phyloP scores from a whole-genome alignment of 345 rosid genomes.

The Syzygium jambos region DNA sequence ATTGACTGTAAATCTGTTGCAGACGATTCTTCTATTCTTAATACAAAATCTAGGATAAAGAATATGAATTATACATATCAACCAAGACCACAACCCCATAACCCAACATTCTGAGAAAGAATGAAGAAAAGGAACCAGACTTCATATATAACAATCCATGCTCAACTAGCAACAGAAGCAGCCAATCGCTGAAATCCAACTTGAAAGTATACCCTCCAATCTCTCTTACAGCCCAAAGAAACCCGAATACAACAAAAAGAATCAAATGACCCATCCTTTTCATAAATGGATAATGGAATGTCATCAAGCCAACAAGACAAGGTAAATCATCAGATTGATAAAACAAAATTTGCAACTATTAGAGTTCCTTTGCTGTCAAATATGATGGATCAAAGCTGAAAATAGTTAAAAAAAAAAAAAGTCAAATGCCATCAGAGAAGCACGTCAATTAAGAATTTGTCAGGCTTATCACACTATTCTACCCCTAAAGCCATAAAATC shows the following conservation, averaged over 20 bases:
- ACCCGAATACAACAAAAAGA: neutral
- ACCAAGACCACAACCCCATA: neutral
- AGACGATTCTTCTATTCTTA: neutral
- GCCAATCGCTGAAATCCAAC: neutral
- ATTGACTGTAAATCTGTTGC: neutral
- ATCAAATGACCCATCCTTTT: neutral
- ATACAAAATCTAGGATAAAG: neutral
- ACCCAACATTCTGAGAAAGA: neutral
- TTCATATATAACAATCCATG: neutral
- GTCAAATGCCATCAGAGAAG: neutral
- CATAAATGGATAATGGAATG: neutral
- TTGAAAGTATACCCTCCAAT: neutral
- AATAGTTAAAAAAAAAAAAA: neutral
- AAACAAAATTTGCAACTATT: neutral
- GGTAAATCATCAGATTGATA: neutral
- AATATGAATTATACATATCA: neutral
- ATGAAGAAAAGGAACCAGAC: neutral
- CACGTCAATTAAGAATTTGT: neutral
- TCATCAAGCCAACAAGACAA: fast-evolving
- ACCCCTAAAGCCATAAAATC: neutral
- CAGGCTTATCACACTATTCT: neutral
- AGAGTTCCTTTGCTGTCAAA: fast-evolving
- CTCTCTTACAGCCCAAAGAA: neutral
- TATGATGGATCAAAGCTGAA: neutral
- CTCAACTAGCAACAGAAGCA: neutral